Base-by-base conservation (phyloP, 129 eudicot genomes). In the Escallonia herrerae region DNA sequence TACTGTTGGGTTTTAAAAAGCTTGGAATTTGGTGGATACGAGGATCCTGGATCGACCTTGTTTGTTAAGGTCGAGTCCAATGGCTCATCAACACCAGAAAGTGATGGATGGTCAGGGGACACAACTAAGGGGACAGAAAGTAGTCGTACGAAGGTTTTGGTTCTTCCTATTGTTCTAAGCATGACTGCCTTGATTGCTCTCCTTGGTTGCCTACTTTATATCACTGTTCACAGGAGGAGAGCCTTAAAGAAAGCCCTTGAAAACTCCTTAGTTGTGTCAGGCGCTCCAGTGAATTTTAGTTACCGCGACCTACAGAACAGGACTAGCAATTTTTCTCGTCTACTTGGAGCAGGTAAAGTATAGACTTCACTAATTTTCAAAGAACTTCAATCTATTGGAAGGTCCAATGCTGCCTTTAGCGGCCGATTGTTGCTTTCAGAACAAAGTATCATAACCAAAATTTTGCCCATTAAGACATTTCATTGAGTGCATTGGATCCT, bases 21-120 rank as follows among this genome's bases (percentile, higher is more conserved):
- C 48, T 74, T 93, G 83, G 93, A 86, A 63, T 93, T 79, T 45
- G 99, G 99, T 43, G 99, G 99, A 53, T 93, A 77, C 10, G 91
- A 81, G 82, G 96, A 93, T 66, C 72, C 87, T 5, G 89, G 85
- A 11, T 93, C 96, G 5, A 93, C 99, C 41, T 63, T 93, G 81
- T 93, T 93, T 59, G 95, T 93, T 40, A 93, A 93, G 83, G 90
- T 86, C 40, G 80, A 81, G 56, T 60, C 84, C 7, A 81, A 83
- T 42, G 79, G 80, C 33, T 71, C 84, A 38, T 68, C 66, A 49
- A 62, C 50, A 4, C 52, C 49, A 11, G 77, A 56, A 12, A 49
- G 46, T 37, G 61, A 63, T 44, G 48, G 39, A 1, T 11, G 47
- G 33, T 53, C 65, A 2, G 78, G 77, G 46, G 77, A 72, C 6